These are phyloP conservation scores for Priceomyces haplophilus DNA, from an alignment of 805 yeast genomes.

Conservation along the genomic window DNA sequence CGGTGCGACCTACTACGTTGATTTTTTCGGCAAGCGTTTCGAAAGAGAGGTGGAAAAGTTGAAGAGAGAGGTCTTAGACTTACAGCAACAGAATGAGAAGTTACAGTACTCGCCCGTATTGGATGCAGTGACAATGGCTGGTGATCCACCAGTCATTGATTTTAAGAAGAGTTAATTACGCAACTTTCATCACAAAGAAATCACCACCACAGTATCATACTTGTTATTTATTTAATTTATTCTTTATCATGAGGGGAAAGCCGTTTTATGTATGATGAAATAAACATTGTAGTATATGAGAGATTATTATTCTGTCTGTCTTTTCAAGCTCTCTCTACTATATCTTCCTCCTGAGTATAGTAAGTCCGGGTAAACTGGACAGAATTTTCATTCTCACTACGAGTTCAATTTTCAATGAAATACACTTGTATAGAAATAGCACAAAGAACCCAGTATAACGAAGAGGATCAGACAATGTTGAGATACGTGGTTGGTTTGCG, in stretches of 20 bases:
- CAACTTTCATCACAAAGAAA: too few relatives aligned
- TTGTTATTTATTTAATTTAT: too few relatives aligned
- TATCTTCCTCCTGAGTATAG: too few relatives aligned
- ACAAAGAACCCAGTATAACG: neutral
- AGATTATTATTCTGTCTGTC: too few relatives aligned
- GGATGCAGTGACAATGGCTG: neutral
- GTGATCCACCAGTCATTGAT: neutral
- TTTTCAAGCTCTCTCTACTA: too few relatives aligned
- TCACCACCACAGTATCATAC: too few relatives aligned
- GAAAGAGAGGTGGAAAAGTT: constrained; percentile 79
- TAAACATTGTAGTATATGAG: too few relatives aligned
- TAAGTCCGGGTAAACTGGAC: neutral
- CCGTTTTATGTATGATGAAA: too few relatives aligned
- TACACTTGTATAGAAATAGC: neutral
- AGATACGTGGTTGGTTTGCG: constrained; percentile 1
- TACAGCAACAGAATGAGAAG: constrained; percentile 42
- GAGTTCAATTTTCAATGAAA: neutral
- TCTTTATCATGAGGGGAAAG: too few relatives aligned
- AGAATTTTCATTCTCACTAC: neutral
- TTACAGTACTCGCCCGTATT: constrained; percentile 1
- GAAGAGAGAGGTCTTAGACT: constrained; percentile 64
- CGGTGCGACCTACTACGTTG: constrained; percentile 94
- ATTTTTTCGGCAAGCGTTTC: constrained; percentile 83
- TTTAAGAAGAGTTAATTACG: neutral
- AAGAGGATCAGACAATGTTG: constrained; percentile 4